A percentile compares a stretch with the other conserved stretches of the same genome.
phyloP scores from a whole-genome alignment of 441 rosid species.

The Francoa sonchifolia region DNA sequence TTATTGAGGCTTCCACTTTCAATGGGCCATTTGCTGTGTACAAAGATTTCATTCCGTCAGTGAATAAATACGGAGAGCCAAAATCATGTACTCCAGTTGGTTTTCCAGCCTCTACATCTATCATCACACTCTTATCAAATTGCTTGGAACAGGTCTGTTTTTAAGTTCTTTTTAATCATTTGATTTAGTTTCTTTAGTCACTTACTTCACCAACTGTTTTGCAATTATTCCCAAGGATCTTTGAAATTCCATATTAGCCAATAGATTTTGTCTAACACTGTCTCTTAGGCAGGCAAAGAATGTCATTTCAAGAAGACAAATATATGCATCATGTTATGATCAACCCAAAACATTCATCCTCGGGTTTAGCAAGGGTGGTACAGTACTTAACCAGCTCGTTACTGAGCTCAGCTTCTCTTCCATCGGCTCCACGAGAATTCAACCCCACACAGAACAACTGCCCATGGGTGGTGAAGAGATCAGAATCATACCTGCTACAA shows the following conservation, averaged over 20 bases:
- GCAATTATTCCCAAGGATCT: neutral
- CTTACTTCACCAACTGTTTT: neutral
- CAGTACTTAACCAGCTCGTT: constrained; percentile 71
- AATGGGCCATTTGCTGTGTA: constrained; percentile 71
- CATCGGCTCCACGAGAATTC: constrained; percentile 8
- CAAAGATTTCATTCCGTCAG: constrained; percentile 53
- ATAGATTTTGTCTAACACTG: too few relatives aligned
- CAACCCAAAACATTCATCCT: constrained; percentile 46
- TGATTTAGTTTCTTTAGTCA: neutral
- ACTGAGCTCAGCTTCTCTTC: constrained; percentile 44
- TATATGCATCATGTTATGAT: constrained; percentile 7
- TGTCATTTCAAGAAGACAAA: constrained; percentile 16
- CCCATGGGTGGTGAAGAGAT: constrained; percentile 10
- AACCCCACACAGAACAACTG: constrained; percentile 11
- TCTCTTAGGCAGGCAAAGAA: constrained; percentile 31
- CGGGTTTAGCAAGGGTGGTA: constrained; percentile 94
- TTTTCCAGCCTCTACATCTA: constrained; percentile 59
- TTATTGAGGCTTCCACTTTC: constrained; percentile 49
- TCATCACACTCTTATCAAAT: constrained; percentile 39
- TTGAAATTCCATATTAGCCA: too few relatives aligned
- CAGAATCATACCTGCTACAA: constrained; percentile 35
- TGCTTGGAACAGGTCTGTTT: constrained; percentile 42
- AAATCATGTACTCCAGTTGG: constrained; percentile 35
- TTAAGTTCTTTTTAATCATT: neutral
- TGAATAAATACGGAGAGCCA: constrained; percentile 51